These are phyloP conservation scores for Penicillium manginii DNA, from an alignment of 495 filamentous ascomycete species.

Conservation along the genomic window DNA sequence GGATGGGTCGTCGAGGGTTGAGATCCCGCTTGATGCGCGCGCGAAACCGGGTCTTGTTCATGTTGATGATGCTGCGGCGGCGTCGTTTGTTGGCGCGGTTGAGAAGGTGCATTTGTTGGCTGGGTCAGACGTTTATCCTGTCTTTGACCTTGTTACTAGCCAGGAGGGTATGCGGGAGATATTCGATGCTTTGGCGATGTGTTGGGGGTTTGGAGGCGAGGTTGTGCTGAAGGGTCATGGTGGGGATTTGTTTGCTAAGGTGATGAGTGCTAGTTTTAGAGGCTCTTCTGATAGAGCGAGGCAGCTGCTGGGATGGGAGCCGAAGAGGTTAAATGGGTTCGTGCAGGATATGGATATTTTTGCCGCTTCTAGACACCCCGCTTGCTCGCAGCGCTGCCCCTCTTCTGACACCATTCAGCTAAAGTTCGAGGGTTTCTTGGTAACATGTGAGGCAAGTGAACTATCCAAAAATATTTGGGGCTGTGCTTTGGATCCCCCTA, in stretches of 20 bases:
- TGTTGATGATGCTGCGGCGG: constrained; percentile 11
- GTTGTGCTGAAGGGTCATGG: constrained; percentile 13
- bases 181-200: constrained; percentile 6
- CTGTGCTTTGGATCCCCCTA: too few species aligned
- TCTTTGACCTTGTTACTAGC: constrained; percentile 15
- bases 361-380: constrained; percentile 12
- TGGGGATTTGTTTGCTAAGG: constrained; percentile 7
- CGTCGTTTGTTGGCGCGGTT: constrained; percentile 6
- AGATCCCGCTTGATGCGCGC: constrained; percentile 7
- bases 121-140: constrained; percentile 6
- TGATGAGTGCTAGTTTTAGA: constrained; percentile 15
- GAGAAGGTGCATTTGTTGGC: constrained; percentile 12
- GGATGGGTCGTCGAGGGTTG: too few species aligned
- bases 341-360: constrained; percentile 17
- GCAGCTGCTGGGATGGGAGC: constrained; percentile 61
- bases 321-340: constrained; percentile 35
- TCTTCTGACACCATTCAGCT: too few species aligned
- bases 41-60: constrained; percentile 13
- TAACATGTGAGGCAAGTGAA: too few species aligned
- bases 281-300: constrained; percentile 15
- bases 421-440: too few species aligned
- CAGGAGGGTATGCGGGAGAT: constrained; percentile 17
- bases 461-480: too few species aligned
- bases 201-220: constrained; percentile 9
- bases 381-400: too few species aligned